A percentile compares a stretch with the other conserved stretches of the same genome.
Evolutionary conservation across 1,139 yeast genomes (phyloP).

Genomic region (Yamadazyma blattariae): DNA sequence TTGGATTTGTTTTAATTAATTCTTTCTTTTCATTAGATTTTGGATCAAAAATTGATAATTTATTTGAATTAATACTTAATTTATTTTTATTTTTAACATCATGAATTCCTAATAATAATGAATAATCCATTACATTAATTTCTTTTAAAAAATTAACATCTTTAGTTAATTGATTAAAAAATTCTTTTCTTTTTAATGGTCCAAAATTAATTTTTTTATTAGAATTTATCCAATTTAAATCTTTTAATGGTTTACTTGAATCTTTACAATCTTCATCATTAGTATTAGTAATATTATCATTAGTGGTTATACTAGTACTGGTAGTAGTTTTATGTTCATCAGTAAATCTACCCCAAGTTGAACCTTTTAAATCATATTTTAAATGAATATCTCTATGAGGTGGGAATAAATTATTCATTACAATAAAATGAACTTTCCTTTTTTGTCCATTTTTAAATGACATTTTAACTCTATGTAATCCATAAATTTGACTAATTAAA

Average conservation of each 20-base stretch:
- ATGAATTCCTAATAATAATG: slow-evolving; percentile 83
- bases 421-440: slow-evolving; percentile 81
- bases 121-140: slow-evolving; percentile 92
- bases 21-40: slow-evolving; percentile 38
- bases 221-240: slow-evolving; percentile 79
- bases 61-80: slow-evolving; percentile 21
- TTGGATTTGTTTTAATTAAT: slow-evolving; percentile 47
- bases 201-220: slow-evolving; percentile 68
- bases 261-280: slow-evolving; percentile 10
- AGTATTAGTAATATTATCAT: background rate
- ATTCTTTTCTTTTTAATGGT: slow-evolving; percentile 56
- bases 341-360: slow-evolving; percentile 80
- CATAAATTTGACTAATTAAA: slow-evolving; percentile 88
- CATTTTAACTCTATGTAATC: slow-evolving; percentile 90
- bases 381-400: slow-evolving; percentile 86
- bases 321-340: slow-evolving; percentile 11
- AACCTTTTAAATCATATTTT: slow-evolving; percentile 91
- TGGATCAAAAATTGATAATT: slow-evolving; percentile 49
- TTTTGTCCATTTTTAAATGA: slow-evolving; percentile 61
- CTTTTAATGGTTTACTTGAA: slow-evolving; percentile 56
- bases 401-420: slow-evolving; percentile 96
- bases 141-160: slow-evolving; percentile 74
- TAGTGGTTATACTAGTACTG: background rate
- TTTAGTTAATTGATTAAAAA: slow-evolving; percentile 65
- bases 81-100: slow-evolving; percentile 50